phyloP scores from a whole-genome alignment of 2,329 filamentous ascomycete genomes.

The Apiospora koreana region DNA sequence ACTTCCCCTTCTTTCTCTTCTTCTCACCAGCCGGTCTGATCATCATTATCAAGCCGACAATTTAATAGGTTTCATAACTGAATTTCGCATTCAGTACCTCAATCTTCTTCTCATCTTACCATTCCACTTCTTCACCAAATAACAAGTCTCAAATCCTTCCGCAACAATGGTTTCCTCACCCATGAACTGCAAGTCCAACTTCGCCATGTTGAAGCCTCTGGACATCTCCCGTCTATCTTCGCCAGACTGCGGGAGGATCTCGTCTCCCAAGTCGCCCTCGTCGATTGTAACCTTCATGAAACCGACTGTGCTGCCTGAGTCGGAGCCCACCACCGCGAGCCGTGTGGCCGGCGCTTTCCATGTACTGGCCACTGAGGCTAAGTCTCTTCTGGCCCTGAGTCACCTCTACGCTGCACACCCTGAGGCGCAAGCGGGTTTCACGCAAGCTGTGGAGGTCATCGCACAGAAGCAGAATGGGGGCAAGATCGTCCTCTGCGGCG shows the following conservation, averaged over 20 bases:
- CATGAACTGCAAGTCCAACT: not conserved
- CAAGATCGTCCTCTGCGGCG: constrained; percentile 82
- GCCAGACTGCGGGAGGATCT: not conserved
- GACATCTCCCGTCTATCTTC: not conserved
- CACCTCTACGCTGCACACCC: constrained; percentile 72
- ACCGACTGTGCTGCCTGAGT: not conserved
- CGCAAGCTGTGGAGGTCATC: constrained; percentile 70
- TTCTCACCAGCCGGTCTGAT: not conserved
- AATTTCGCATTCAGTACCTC: not conserved
- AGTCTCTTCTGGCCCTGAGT: constrained; percentile 72
- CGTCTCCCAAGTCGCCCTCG: not conserved
- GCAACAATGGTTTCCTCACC: not conserved
- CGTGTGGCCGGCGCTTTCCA: constrained; percentile 67
- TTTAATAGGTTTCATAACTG: not conserved
- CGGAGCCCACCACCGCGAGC: not conserved
- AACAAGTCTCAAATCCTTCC: not conserved
- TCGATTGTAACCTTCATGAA: not conserved
- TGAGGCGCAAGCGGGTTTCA: constrained; percentile 69
- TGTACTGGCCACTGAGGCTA: constrained; percentile 81
- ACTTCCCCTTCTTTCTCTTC: not conserved
- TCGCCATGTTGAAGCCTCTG: not conserved
- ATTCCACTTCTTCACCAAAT: not conserved
- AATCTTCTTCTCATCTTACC: not conserved
- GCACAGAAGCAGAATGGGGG: constrained; percentile 55
- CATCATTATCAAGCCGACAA: not conserved